Conservation (phyloP, 805 yeast species). For the Cyberlindnera xylosilytica region DNA sequence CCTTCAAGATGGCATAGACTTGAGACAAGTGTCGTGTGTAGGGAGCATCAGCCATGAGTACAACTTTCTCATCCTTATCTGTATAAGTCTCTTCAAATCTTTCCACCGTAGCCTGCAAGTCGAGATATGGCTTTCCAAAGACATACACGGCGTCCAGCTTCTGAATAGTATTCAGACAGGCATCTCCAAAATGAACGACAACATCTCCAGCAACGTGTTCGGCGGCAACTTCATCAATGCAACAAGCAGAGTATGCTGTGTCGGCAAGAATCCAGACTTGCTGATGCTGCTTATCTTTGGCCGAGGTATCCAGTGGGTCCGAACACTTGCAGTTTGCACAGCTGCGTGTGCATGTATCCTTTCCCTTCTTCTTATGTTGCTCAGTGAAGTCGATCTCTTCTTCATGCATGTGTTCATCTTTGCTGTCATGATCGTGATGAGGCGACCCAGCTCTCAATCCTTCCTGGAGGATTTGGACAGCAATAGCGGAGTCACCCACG, state of each 20-base stretch:
- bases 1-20: conserved; percentile 35
- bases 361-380: conserved; percentile 4
- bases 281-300: conserved; percentile 19
- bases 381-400: conserved; percentile 7
- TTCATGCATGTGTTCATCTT: conserved; percentile 2
- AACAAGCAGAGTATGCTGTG: conserved; percentile 92
- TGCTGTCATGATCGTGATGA: conserved; percentile 7
- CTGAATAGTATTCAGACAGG: conserved; percentile 80
- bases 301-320: conserved; percentile 14
- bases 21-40: conserved; percentile 44
- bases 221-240: conserved; percentile 96
- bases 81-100: conserved; percentile 42
- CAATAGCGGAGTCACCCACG: conserved; percentile 73
- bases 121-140: conserved; percentile 65
- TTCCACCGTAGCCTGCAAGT: conserved; percentile 35
- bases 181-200: conserved; percentile 92
- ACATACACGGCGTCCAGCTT: conserved; percentile 75
- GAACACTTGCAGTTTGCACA: conserved; percentile 27
- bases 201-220: conserved; percentile 84
- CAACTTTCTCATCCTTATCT: conserved; percentile 40
- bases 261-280: conserved; percentile 86
- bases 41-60: conserved; percentile 76
- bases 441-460: conserved; percentile 1
- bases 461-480: conserved; percentile 53
- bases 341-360: conserved; percentile 19